Evolutionary conservation across 805 yeast species (phyloP).

Genomic region (Yarrowia sp.): DNA sequence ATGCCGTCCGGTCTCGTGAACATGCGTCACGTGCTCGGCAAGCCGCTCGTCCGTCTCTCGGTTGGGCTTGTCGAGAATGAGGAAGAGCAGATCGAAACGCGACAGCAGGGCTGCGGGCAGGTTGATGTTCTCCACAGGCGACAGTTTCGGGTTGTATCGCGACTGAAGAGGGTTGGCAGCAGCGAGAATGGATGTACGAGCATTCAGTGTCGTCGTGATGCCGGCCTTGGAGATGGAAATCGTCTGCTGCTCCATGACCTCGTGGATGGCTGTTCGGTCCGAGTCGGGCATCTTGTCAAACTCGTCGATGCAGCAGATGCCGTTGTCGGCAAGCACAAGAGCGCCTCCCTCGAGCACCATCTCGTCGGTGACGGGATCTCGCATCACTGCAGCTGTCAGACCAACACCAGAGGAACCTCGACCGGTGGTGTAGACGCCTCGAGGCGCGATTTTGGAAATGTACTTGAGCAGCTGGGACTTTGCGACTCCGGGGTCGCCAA

Average conservation of each 20-base stretch:
- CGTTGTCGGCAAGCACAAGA: conserved; percentile 97
- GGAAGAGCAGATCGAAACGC: conserved; percentile 86
- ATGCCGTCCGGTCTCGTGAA: conserved; percentile 88
- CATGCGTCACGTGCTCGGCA: conserved; percentile 92
- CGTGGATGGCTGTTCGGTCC: conserved; percentile 97
- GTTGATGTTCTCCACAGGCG: conserved; percentile 94
- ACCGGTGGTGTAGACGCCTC: conserved; percentile 97
- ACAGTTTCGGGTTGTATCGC: conserved; percentile 81
- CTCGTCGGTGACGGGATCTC: conserved; percentile 96
- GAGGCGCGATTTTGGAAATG: conserved; percentile 87
- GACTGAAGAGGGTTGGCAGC: conserved; percentile 99
- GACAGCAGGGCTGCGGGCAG: conserved; percentile 94
- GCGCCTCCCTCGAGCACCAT: conserved; percentile 98
- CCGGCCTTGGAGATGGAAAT: conserved; percentile 98
- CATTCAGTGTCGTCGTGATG: conserved; percentile 92
- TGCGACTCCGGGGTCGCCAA: conserved; percentile 99
- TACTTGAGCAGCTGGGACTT: conserved; percentile 93
- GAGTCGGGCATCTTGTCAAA: conserved; percentile 97
- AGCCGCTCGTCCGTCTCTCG: conserved; percentile 77
- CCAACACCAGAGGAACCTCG: conserved; percentile 99
- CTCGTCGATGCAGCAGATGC: conserved; percentile 97
- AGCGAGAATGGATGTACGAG: conserved; percentile 90
- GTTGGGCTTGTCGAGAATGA: conserved; percentile 80
- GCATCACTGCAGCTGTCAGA: conserved; percentile 96
- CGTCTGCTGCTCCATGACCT: conserved; percentile 99